Evolutionary conservation across 345 rosid species (phyloP).

Genomic region (Pugionium cornutum): DNA sequence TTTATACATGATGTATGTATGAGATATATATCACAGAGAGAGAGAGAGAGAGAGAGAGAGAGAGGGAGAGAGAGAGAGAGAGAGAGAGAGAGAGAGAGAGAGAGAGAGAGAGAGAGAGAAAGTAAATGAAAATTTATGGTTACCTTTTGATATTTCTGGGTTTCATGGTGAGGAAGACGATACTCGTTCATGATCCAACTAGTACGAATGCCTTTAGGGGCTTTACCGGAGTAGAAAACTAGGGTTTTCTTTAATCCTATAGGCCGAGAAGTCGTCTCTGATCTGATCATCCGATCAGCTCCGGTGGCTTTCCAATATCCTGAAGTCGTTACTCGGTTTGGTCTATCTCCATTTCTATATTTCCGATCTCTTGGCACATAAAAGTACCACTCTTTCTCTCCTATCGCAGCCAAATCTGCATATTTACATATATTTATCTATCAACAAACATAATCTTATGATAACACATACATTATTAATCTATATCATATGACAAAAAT

Average conservation of each 20-base stretch:
- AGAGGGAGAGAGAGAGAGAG: no score
- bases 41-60: no score
- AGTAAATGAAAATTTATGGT: no score
- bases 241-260: conserved; percentile 99
- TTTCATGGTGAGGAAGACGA: conserved; percentile 93
- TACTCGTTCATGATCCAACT: conserved; percentile 99
- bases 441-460: no score
- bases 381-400: conserved; percentile 99
- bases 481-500: no score
- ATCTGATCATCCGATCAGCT: conserved; percentile 93
- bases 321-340: conserved; percentile 92
- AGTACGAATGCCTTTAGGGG: conserved; percentile 94
- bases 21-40: no score
- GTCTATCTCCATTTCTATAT: conserved; percentile 94
- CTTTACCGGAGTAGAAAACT: conserved; percentile 98
- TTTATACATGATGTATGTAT: neutral
- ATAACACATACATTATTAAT: no score
- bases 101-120: no score
- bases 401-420: conserved; percentile 92
- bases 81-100: no score
- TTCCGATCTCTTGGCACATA: conserved; percentile 96
- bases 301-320: conserved; percentile 99
- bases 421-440: no score
- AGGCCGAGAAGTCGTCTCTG: conserved; percentile 57
- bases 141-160: conserved; percentile 93